These are phyloP conservation scores for Amphichorda felina DNA, from an alignment of 2,329 filamentous ascomycete genomes.

Conservation along the genomic window DNA sequence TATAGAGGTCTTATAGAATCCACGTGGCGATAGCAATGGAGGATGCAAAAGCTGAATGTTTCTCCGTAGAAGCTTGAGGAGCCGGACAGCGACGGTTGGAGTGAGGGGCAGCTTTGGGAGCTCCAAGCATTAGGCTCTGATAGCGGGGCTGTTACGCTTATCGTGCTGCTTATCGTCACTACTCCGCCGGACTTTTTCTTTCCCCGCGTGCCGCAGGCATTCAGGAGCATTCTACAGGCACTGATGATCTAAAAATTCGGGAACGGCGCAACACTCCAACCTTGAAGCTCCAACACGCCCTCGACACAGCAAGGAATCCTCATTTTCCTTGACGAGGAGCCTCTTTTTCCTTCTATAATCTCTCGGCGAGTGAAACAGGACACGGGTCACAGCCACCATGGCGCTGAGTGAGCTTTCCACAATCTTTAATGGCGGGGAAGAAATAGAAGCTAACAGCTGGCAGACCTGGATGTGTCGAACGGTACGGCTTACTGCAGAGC, in stretches of 20 bases:
- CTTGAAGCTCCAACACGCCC: slow-evolving; percentile 13
- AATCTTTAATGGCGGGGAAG: slow-evolving; percentile 6
- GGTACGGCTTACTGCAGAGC: slow-evolving; percentile 37
- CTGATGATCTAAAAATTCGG: slow-evolving; percentile 19
- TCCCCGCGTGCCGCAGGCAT: slow-evolving; percentile 16
- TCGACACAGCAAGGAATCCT: neutral
- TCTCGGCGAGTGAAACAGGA: slow-evolving; percentile 12
- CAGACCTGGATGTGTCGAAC: slow-evolving; percentile 76
- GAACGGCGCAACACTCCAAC: slow-evolving; percentile 8
- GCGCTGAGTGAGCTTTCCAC: slow-evolving; percentile 23
- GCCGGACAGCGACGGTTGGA: too few relatives aligned
- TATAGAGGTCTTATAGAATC: too few relatives aligned
- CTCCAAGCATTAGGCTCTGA: neutral
- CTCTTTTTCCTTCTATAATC: neutral
- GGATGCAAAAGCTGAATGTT: too few relatives aligned
- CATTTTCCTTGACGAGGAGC: slow-evolving; percentile 3
- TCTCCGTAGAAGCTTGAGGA: too few relatives aligned
- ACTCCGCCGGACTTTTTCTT: slow-evolving; percentile 17
- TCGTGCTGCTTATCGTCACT: neutral
- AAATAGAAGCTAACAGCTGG: slow-evolving; percentile 20
- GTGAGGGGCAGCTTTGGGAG: slow-evolving; percentile 2
- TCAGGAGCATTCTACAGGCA: slow-evolving; percentile 9
- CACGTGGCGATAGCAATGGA: too few relatives aligned
- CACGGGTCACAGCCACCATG: slow-evolving; percentile 19
- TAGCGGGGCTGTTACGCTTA: slow-evolving; percentile 2